These are phyloP conservation scores for Trichosanthes truncata DNA, from an alignment of 306 rosid species.

Conservation along the genomic window DNA sequence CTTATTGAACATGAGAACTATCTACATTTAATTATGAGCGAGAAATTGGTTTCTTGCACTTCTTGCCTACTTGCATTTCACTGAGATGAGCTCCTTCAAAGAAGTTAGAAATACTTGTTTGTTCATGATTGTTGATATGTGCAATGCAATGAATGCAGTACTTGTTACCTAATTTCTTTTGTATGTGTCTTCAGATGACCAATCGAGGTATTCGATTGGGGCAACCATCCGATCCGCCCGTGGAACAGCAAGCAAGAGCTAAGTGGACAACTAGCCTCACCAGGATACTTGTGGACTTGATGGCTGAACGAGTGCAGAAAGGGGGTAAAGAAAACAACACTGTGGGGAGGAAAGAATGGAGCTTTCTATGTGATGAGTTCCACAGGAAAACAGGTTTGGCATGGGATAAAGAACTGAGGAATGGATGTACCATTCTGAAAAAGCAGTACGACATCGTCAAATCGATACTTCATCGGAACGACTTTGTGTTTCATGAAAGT, in stretches of 20 bases:
- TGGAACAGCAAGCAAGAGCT: slow-evolving; percentile 57
- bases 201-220: slow-evolving; percentile 34
- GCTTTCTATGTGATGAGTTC: slow-evolving; percentile 49
- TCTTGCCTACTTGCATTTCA: neutral
- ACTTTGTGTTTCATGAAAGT: slow-evolving; percentile 56
- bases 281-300: slow-evolving; percentile 44
- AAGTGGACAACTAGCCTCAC: slow-evolving; percentile 58
- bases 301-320: slow-evolving; percentile 55
- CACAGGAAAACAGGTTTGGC: slow-evolving; percentile 44
- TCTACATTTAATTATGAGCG: neutral
- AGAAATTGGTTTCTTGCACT: neutral
- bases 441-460: slow-evolving; percentile 42
- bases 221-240: slow-evolving; percentile 34
- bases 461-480: slow-evolving; percentile 41
- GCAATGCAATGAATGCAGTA: neutral
- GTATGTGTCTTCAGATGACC: slow-evolving; percentile 32
- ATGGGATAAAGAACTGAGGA: slow-evolving; percentile 79
- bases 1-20: neutral
- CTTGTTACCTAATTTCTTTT: neutral
- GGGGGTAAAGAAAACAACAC: slow-evolving; percentile 42
- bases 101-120: neutral
- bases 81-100: neutral
- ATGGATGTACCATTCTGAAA: slow-evolving; percentile 55
- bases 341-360: slow-evolving; percentile 67
- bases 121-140: neutral